Evolutionary conservation across 495 filamentous ascomycete genomes (phyloP).

Genomic region (Parachaetomium inaequale): DNA sequence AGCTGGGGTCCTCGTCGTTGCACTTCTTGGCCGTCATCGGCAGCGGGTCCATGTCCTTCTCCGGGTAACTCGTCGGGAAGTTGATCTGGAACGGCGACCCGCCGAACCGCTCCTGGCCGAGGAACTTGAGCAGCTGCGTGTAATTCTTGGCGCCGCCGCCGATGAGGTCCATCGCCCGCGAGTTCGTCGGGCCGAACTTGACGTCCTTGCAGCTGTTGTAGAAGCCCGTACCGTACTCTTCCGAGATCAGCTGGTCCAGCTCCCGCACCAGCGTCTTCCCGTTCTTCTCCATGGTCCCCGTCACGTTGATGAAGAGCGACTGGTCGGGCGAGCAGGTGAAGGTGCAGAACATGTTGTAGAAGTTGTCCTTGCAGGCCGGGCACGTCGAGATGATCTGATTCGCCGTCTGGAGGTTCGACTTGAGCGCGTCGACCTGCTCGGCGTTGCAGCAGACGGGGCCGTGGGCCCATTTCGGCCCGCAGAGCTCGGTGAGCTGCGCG

Average conservation of each 20-base stretch:
- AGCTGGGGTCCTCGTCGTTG: constrained; percentile 79
- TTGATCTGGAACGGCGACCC: constrained; percentile 98
- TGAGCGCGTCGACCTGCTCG: constrained; percentile 79
- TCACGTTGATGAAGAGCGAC: constrained; percentile 92
- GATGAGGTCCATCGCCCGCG: constrained; percentile 89
- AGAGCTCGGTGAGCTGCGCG: constrained; percentile 75
- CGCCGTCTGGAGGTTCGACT: constrained; percentile 78
- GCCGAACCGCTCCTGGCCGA: constrained; percentile 83
- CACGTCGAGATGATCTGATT: constrained; percentile 85
- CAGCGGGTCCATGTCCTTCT: constrained; percentile 61
- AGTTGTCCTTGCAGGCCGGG: constrained; percentile 94
- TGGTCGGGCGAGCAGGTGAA: constrained; percentile 98
- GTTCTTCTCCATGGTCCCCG: constrained; percentile 60
- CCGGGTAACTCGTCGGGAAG: constrained; percentile 65
- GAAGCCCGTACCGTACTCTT: constrained; percentile 83
- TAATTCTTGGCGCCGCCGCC: constrained; percentile 94
- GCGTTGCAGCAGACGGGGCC: constrained; percentile 78
- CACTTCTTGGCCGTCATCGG: constrained; percentile 72
- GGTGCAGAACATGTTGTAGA: constrained; percentile 95
- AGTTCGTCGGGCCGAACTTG: constrained; percentile 91
- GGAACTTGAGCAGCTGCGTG: constrained; percentile 74
- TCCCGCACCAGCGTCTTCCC: constrained; percentile 77
- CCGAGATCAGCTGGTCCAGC: constrained; percentile 83
- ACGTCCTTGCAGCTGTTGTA: constrained; percentile 98
- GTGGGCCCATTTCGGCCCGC: constrained; percentile 78